phyloP scores from a whole-genome alignment of 1,284 basidiomycete genomes.

The Apiotrichum veenhuisii region DNA sequence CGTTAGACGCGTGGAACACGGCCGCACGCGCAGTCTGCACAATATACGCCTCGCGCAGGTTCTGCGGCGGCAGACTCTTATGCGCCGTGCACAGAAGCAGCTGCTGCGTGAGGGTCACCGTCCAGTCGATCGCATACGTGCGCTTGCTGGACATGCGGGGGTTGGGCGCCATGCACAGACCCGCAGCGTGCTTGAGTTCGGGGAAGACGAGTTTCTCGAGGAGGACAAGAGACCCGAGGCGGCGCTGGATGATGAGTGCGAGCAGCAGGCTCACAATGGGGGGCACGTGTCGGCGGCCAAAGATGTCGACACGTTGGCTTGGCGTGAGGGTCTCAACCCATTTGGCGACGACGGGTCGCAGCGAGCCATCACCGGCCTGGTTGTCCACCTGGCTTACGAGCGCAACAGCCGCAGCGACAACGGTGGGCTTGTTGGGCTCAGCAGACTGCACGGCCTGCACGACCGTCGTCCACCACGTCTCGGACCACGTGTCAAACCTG shows the following conservation, averaged over 20 bases:
- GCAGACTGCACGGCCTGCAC: conserved; percentile 24
- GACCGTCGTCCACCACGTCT: conserved; percentile 34
- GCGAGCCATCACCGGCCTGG: conserved; percentile 14
- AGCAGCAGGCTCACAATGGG: conserved; percentile 29
- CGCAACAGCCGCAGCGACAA: conserved; percentile 18
- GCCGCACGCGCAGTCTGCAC: conserved; percentile 35
- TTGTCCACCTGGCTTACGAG: conserved; percentile 31
- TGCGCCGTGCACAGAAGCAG: conserved; percentile 34
- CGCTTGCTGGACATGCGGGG: conserved; percentile 29
- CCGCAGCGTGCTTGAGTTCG: conserved; percentile 34
- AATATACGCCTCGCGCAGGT: conserved; percentile 34
- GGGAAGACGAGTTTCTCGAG: conserved; percentile 34
- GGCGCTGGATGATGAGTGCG: conserved; percentile 29
- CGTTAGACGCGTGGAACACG: conserved; percentile 29
- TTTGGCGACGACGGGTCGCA: conserved; percentile 21
- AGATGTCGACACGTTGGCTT: conserved; percentile 20
- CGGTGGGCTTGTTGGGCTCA: conserved; percentile 10
- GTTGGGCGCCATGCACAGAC: conserved; percentile 20
- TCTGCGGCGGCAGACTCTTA: conserved; percentile 31
- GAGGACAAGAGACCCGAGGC: conserved; percentile 26
- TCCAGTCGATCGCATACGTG: conserved; percentile 27
- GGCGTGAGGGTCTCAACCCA: conserved; percentile 27
- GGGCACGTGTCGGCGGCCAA: conserved; percentile 20
- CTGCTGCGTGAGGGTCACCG: conserved; percentile 35
- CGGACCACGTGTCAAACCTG: conserved; percentile 29